phyloP scores from a whole-genome alignment of 2,329 filamentous ascomycete genomes.

The Neofusicoccum laricinum region DNA sequence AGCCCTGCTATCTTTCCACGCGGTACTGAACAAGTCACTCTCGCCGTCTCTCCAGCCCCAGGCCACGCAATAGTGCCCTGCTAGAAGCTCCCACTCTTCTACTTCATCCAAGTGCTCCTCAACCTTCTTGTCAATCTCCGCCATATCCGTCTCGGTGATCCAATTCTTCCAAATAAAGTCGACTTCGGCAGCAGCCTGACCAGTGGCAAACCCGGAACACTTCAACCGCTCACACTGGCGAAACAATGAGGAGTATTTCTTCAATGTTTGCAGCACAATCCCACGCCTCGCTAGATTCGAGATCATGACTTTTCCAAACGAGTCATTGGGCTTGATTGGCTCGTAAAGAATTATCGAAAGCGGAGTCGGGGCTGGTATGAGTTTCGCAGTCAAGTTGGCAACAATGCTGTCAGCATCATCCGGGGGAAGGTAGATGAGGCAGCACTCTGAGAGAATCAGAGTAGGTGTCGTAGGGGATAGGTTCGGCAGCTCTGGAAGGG shows the following conservation, averaged over 20 bases:
- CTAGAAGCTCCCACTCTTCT: constrained; percentile 87
- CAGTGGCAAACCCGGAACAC: constrained; percentile 62
- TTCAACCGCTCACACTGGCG: constrained; percentile 68
- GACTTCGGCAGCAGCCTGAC: constrained; percentile 58
- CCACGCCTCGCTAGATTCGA: constrained; percentile 79
- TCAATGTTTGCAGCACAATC: constrained; percentile 80
- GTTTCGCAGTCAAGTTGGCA: constrained; percentile 33
- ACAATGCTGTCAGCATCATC: constrained; percentile 63
- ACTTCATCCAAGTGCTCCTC: constrained; percentile 92
- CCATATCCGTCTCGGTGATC: constrained; percentile 68
- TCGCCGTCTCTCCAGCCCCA: constrained; percentile 74
- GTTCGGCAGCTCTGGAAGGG: constrained; percentile 34
- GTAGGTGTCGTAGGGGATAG: constrained; percentile 66
- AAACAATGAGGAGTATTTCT: constrained; percentile 64
- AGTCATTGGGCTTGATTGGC: constrained; percentile 76
- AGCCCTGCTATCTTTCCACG: not conserved
- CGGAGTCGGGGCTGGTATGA: constrained; percentile 45
- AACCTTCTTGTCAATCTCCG: constrained; percentile 65
- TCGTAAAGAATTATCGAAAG: constrained; percentile 78
- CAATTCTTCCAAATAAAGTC: constrained; percentile 74
- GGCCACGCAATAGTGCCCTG: constrained; percentile 82
- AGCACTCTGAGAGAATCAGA: constrained; percentile 89
- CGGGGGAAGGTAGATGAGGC: constrained; percentile 80
- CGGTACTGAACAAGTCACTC: constrained; percentile 1
- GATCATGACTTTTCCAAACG: constrained; percentile 91